Conservation (phyloP, 805 yeast species). For the Suhomyces tanzawaensis region DNA sequence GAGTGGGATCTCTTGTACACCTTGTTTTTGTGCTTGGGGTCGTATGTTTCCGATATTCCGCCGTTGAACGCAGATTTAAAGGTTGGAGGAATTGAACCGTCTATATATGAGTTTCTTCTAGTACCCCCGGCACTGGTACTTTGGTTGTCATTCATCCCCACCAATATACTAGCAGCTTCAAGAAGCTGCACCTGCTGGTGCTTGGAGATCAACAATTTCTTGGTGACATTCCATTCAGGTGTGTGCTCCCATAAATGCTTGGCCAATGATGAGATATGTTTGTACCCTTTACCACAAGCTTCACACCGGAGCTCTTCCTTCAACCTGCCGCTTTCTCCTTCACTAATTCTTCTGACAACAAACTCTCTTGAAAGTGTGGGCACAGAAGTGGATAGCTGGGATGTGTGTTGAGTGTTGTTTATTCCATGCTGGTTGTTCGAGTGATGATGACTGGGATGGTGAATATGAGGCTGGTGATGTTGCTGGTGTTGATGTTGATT, state of each 20-base stretch:
- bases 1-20: slow-evolving; percentile 36
- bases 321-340: slow-evolving; percentile 81
- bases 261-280: slow-evolving; percentile 83
- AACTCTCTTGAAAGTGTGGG: slow-evolving; percentile 59
- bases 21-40: slow-evolving; percentile 1
- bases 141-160: slow-evolving; percentile 60
- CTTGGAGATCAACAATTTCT: slow-evolving; percentile 74
- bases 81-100: neutral
- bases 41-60: neutral
- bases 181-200: slow-evolving; percentile 84
- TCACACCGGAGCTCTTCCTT: slow-evolving; percentile 86
- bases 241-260: slow-evolving; percentile 93
- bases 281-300: slow-evolving; percentile 89
- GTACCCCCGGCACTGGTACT: slow-evolving; percentile 2
- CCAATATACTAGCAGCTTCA: slow-evolving; percentile 75
- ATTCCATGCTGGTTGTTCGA: neutral
- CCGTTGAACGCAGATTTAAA: slow-evolving; percentile 1
- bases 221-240: slow-evolving; percentile 89
- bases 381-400: slow-evolving; percentile 22
- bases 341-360: slow-evolving; percentile 79
- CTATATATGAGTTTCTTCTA: slow-evolving; percentile 6
- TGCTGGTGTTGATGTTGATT: slow-evolving; percentile 8
- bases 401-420: neutral
- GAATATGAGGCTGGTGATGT: slow-evolving; percentile 4
- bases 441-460: slow-evolving; percentile 6